Percentiles rank a stretch among this genome's conserved stretches.
These are phyloP conservation scores for Trypanosoma cruzi DNA, from an alignment of 208 protist genomes.

Conservation along the genomic window DNA sequence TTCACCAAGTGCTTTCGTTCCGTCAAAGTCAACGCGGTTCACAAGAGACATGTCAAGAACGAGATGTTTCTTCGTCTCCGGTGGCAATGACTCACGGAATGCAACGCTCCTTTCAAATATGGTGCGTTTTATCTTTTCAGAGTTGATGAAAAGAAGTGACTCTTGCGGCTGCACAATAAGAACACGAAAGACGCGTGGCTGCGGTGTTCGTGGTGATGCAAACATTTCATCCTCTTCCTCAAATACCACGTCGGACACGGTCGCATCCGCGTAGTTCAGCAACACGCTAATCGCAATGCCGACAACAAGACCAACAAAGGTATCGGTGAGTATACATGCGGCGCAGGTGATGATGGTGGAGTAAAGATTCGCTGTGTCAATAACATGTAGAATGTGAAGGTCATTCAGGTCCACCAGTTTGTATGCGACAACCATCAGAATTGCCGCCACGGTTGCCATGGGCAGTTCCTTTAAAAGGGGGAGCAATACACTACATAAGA, in stretches of 20 bases:
- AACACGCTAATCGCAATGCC: constrained; percentile 32
- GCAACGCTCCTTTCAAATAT: constrained; percentile 27
- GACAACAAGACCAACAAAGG: constrained; percentile 34
- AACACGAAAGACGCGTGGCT: constrained; percentile 26
- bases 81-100: constrained; percentile 24
- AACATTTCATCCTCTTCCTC: constrained; percentile 34
- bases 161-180: constrained; percentile 30
- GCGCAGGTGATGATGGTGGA: constrained; percentile 35
- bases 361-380: constrained; percentile 39
- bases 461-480: constrained; percentile 32
- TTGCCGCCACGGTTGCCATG: constrained; percentile 35
- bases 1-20: constrained; percentile 31
- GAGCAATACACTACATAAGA: constrained; percentile 29
- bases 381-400: constrained; percentile 25
- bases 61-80: constrained; percentile 24
- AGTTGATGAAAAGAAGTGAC: constrained; percentile 32
- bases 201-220: constrained; percentile 27
- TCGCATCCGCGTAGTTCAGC: constrained; percentile 26
- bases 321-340: constrained; percentile 32
- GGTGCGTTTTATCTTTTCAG: constrained; percentile 17
- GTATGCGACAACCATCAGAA: constrained; percentile 40
- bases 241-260: constrained; percentile 12
- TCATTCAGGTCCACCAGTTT: constrained; percentile 35
- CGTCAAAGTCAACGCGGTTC: constrained; percentile 35
- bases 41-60: constrained; percentile 31